These are phyloP conservation scores for Pseudogymnoascus sp. DNA, from an alignment of 2,329 filamentous ascomycete genomes.

Conservation along the genomic window DNA sequence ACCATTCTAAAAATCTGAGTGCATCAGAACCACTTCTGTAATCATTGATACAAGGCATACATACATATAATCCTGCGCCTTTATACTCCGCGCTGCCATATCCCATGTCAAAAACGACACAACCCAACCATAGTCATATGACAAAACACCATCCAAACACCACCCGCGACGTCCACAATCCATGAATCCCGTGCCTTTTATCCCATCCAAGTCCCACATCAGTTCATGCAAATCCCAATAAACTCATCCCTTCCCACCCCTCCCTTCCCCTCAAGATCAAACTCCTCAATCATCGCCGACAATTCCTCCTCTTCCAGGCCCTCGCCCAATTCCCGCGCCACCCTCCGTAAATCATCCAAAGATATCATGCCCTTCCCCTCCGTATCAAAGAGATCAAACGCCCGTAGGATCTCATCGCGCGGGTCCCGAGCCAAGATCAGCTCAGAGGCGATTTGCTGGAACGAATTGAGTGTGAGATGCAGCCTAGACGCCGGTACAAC, in stretches of 20 bases:
- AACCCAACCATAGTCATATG: not conserved
- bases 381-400: slow-evolving; percentile 88
- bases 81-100: not conserved
- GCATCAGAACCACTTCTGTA: not conserved
- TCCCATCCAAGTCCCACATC: slow-evolving; percentile 10
- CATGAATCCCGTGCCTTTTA: not conserved
- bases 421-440: slow-evolving; percentile 78
- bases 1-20: not conserved
- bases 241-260: slow-evolving; percentile 64
- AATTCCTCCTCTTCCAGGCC: slow-evolving; percentile 89
- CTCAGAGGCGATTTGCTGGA: slow-evolving; percentile 68
- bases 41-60: slow-evolving; percentile 5
- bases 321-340: slow-evolving; percentile 86
- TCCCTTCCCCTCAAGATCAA: slow-evolving; percentile 89
- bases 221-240: slow-evolving; percentile 30
- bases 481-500: slow-evolving; percentile 35
- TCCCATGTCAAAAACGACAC: not conserved
- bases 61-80: not conserved
- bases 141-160: slow-evolving; percentile 6
- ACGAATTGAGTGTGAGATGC: slow-evolving; percentile 61
- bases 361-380: slow-evolving; percentile 88
- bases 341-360: slow-evolving; percentile 75
- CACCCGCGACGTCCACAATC: not conserved
- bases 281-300: slow-evolving; percentile 93
- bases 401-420: slow-evolving; percentile 79